Conservation (phyloP, 495 filamentous ascomycete species). For the Penicillium egyptiacum region DNA sequence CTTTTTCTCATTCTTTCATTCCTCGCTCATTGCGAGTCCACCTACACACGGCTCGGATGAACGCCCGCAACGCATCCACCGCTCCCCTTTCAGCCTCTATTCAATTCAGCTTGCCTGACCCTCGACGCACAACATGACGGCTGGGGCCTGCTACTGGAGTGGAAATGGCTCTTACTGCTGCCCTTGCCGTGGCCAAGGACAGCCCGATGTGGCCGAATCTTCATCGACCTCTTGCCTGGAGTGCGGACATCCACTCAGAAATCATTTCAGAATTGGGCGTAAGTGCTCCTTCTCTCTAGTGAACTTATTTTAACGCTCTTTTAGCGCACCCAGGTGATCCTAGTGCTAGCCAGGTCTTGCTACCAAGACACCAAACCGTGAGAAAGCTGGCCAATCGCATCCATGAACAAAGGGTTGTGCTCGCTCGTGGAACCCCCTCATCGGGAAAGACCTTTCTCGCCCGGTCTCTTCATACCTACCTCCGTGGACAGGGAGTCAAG, state of each 20-base stretch:
- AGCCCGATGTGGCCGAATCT: not conserved
- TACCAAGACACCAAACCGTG: not conserved
- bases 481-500: not conserved
- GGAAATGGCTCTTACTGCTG: not conserved
- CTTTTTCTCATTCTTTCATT: not conserved
- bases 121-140: not conserved
- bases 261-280: not conserved
- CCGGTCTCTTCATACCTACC: not conserved
- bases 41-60: not conserved
- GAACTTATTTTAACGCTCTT: not conserved
- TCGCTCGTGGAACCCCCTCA: not conserved
- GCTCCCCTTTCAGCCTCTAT: not conserved
- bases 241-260: not conserved
- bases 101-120: not conserved
- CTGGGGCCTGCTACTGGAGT: not conserved
- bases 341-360: not conserved
- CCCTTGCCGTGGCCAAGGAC: not conserved
- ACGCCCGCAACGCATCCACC: not conserved
- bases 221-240: not conserved
- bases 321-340: not conserved
- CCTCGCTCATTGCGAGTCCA: no score
- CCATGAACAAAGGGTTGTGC: not conserved
- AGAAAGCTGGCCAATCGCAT: not conserved
- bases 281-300: not conserved
- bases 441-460: not conserved